Evolutionary conservation across 2,329 filamentous ascomycete genomes (phyloP), one percentile per base, ranked within the genome.

Genomic region (Byssochlamys sp.): DNA sequence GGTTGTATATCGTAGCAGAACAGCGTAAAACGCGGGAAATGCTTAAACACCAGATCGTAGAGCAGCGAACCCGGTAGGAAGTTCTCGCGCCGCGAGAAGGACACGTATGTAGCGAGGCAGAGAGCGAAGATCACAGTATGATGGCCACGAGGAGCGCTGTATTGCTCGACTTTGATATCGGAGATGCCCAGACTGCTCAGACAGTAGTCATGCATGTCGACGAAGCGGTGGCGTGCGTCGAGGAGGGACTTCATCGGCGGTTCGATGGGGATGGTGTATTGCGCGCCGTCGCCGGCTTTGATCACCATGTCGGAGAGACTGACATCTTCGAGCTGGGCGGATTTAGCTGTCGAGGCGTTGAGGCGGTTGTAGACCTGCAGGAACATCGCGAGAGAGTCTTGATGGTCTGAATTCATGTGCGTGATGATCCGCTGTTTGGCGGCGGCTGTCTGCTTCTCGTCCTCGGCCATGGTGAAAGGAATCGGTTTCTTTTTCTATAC

Each of bases 381-480:
- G 73, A 91, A 95, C 68, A 87, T 81, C 58, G 82, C 77, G 54
- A 96, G 84, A 58, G 90, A 89, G 64, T 84, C 81, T 55, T 80
- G 77, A 75, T 96, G 92, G 72, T 92, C 88, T 50, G 78, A 77
- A 76, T 96, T 96, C 89, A 96, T 94, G 78, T 96, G 91, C 33
- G 79, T 79, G 68, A 92, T 82, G 71, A 90, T 86, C 58, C 85
- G 83, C 58, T 78, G 66, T 67, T 84, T 84, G 58, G 77, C 73
- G 58, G 77, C 73, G 0, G 76, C 78, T 45, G 73, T 74, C 53
- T 45, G 33, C 25, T 33, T 35, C 29, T 45, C 39, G 39, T 45
- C 39, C 9, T 55, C 6, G 4, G 66, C 62, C 61, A 66, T 68
- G 55, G 50, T 60, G 55, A 56, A 51, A 19, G 29, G 45, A 26